These are phyloP conservation scores for Epichloe uncinata DNA, from an alignment of 2,329 filamentous ascomycete genomes.

Conservation along the genomic window DNA sequence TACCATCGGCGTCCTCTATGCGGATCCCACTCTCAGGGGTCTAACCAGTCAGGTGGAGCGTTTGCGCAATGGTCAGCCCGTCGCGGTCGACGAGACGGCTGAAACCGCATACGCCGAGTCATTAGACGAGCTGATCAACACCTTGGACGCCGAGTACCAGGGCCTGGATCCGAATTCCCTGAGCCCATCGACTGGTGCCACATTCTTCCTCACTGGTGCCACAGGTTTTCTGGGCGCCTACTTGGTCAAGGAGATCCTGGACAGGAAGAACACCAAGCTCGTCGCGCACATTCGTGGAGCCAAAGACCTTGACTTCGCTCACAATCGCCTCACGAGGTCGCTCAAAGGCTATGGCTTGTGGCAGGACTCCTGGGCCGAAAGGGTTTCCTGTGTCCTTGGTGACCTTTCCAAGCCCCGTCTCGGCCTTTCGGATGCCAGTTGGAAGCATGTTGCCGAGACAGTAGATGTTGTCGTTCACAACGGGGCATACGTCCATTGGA, in stretches of 20 bases:
- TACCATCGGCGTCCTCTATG: slow-evolving; percentile 19
- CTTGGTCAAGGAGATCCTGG: slow-evolving; percentile 61
- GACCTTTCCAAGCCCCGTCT: slow-evolving; percentile 61
- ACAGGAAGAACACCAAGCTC: slow-evolving; percentile 26
- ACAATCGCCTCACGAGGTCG: slow-evolving; percentile 52
- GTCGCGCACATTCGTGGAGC: slow-evolving; percentile 61
- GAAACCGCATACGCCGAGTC: slow-evolving; percentile 42
- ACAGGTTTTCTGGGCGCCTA: slow-evolving; percentile 70
- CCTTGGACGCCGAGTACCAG: slow-evolving; percentile 31
- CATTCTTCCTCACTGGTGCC: slow-evolving; percentile 73
- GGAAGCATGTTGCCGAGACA: slow-evolving; percentile 49
- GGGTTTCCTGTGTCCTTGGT: slow-evolving; percentile 55
- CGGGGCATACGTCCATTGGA: slow-evolving; percentile 71
- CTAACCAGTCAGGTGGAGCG: slow-evolving; percentile 18
- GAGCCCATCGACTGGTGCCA: slow-evolving; percentile 29
- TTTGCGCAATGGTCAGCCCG: slow-evolving; percentile 5
- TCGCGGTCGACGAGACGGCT: slow-evolving; percentile 12
- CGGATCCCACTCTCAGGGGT: slow-evolving; percentile 15
- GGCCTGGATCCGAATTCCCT: slow-evolving; percentile 5
- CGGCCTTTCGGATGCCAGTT: slow-evolving; percentile 53
- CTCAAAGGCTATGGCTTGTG: slow-evolving; percentile 70
- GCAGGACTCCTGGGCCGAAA: slow-evolving; percentile 48
- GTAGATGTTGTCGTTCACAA: slow-evolving; percentile 74
- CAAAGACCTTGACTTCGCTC: slow-evolving; percentile 43
- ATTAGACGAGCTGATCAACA: slow-evolving; percentile 33